Evolutionary conservation across 2,329 filamentous ascomycete genomes (phyloP), one percentile per base, ranked within the genome.

Genomic region (Diaporthe ilicicola): DNA sequence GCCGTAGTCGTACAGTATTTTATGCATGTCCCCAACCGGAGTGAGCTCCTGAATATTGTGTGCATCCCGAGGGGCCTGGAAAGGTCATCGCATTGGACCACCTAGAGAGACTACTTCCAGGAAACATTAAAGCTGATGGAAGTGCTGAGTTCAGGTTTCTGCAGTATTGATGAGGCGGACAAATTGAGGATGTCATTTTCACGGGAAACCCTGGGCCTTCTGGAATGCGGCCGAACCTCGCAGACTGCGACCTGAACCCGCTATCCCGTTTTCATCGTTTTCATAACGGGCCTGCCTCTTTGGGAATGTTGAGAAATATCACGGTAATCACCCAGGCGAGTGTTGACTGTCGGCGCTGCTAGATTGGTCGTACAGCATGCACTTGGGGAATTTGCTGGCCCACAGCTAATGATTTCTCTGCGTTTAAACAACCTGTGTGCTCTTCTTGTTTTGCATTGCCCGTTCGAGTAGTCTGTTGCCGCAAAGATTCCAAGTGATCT

Each of bases 341-440:
- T 8, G 19, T 17, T 37, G 27, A 19, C 29, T 37, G 32, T 22
- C n/a, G n/a, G n/a, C n/a, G n/a, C n/a, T 27, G 7, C 7, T 29
- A 50, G 29, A 10, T 6, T 64, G 59, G 59, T 64, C 29, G 44
- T 44, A 64, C 59, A 64, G 59, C 59, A 64, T 64, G 22, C n/a
- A 24, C 27, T 24, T 24, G 13, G 29, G 22, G n/a, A 9, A 19
- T 64, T 12, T 4, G 50, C 19, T 34, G 34, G 59, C 34, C 44
- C 19, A 17, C 13, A 24, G n/a, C 24, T 7, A 22, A 24, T 42
- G 29, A 64, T 9, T 13, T 17, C 42, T 27, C 44, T 50, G 5
- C 13, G 27, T 48, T 37, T 19, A 44, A 50, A n/a, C 59, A 48
- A n/a, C 2, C 13, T 50, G 24, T 62, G 27, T 15, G 24, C 59